phyloP scores from a whole-genome alignment of 345 rosid genomes.

The Punica granatum region DNA sequence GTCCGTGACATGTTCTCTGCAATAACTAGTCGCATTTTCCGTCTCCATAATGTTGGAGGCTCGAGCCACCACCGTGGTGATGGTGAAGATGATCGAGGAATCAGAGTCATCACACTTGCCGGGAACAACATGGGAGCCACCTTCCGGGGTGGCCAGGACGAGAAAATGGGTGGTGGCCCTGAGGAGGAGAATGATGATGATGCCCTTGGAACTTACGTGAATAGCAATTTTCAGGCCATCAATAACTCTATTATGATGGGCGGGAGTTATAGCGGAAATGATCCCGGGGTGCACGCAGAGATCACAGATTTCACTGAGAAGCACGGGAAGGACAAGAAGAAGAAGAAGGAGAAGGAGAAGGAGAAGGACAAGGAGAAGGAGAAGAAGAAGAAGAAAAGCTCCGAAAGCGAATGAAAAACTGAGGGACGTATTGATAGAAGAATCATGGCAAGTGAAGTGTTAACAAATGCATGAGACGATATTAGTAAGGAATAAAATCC shows the following conservation, averaged over 20 bases:
- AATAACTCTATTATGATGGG: constrained; percentile 84
- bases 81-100: constrained; percentile 31
- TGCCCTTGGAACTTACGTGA: constrained; percentile 47
- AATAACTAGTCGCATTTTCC: constrained; percentile 28
- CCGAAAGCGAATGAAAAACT: constrained; percentile 12
- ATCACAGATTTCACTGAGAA: constrained; percentile 35
- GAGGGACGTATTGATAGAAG: neutral
- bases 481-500: neutral
- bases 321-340: constrained; percentile 19
- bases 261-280: constrained; percentile 56
- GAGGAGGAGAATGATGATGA: constrained; percentile 28
- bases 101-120: constrained; percentile 59
- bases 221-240: constrained; percentile 86
- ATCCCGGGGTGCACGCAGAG: constrained; percentile 87
- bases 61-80: constrained; percentile 20
- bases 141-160: constrained; percentile 57
- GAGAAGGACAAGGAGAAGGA: constrained; percentile 21
- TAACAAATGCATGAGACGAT: neutral
- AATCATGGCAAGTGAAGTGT: neutral
- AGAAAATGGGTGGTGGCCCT: constrained; percentile 12
- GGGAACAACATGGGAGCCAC: constrained; percentile 79
- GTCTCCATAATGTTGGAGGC: constrained; percentile 28
- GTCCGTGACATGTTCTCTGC: constrained; percentile 44
- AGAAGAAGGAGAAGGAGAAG: constrained; percentile 25
- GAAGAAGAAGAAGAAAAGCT: constrained; percentile 22